These are phyloP conservation scores for Phytophthora palmivora DNA, from an alignment of 352 stramenopile species.

Conservation along the genomic window DNA sequence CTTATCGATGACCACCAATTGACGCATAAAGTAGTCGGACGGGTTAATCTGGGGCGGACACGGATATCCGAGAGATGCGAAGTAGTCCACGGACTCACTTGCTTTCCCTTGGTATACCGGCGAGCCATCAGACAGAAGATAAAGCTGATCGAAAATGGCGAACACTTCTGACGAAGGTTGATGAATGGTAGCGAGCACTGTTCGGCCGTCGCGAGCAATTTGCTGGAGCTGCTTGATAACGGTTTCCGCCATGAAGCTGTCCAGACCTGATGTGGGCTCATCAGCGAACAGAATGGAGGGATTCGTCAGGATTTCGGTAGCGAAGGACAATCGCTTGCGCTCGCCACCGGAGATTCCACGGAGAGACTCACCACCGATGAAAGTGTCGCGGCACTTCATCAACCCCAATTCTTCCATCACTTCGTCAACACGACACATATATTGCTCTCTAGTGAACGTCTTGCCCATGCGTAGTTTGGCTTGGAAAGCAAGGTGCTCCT, in stretches of 20 bases:
- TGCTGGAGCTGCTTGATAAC: slow-evolving; percentile 57
- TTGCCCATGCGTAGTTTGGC: too few species aligned
- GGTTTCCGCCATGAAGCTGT: slow-evolving; percentile 63
- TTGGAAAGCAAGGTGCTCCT: slow-evolving; percentile 86
- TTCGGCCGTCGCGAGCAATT: slow-evolving; percentile 81
- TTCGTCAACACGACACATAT: too few species aligned
- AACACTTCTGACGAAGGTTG: slow-evolving; percentile 72
- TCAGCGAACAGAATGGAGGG: slow-evolving; percentile 87
- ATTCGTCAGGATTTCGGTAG: slow-evolving; percentile 85
- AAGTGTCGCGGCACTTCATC: slow-evolving; percentile 49
- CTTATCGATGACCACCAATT: slow-evolving; percentile 64
- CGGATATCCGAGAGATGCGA: slow-evolving; percentile 42
- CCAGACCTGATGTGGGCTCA: slow-evolving; percentile 72
- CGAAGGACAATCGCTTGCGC: slow-evolving; percentile 81
- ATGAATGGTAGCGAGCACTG: slow-evolving; percentile 91
- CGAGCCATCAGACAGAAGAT: slow-evolving; percentile 55
- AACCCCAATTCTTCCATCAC: slow-evolving; percentile 57
- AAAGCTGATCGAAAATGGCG: slow-evolving; percentile 59
- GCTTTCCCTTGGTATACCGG: slow-evolving; percentile 63
- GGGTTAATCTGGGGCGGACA: slow-evolving; percentile 63
- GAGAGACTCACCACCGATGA: slow-evolving; percentile 44
- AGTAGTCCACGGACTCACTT: slow-evolving; percentile 53
- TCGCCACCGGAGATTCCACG: slow-evolving; percentile 77
- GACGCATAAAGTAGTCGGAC: slow-evolving; percentile 71
- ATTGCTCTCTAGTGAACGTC: too few species aligned